phyloP scores from a whole-genome alignment of 192 early-diverging fungal species.

The Entrophospora sp. region DNA sequence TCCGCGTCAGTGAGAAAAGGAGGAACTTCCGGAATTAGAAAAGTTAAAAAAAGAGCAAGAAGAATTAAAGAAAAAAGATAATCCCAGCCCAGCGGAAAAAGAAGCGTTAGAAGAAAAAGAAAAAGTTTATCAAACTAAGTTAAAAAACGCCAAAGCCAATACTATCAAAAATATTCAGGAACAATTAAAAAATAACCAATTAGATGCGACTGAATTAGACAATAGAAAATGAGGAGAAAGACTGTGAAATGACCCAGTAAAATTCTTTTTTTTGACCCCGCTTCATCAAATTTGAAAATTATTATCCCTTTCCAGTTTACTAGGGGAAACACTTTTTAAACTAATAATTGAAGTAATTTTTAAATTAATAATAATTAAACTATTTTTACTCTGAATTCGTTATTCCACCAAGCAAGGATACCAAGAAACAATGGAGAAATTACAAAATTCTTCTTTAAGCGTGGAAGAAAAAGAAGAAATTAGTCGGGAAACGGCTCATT shows the following conservation, averaged over 20 bases:
- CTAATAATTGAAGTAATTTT: background rate
- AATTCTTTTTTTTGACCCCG: background rate
- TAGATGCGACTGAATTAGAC: background rate
- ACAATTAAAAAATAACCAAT: background rate
- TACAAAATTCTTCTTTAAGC: background rate
- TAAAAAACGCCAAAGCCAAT: background rate
- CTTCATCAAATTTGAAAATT: background rate
- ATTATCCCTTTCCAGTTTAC: too few relatives aligned
- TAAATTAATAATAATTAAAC: background rate
- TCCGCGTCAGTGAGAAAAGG: background rate
- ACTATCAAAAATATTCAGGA: conserved; percentile 6
- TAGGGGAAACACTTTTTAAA: too few relatives aligned
- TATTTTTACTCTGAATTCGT: background rate
- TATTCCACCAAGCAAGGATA: background rate
- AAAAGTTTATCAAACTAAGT: background rate
- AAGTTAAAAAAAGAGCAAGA: background rate
- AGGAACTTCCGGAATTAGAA: background rate
- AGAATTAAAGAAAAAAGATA: background rate
- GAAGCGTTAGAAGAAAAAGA: background rate
- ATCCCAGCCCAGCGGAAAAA: background rate
- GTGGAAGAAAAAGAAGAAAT: background rate
- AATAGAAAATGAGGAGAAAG: background rate
- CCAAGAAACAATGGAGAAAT: background rate
- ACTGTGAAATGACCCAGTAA: background rate
- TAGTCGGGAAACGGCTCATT: background rate